Evolutionary conservation across 768 basidiomycete genomes (phyloP).

Genomic region (Mycena indigotica): DNA sequence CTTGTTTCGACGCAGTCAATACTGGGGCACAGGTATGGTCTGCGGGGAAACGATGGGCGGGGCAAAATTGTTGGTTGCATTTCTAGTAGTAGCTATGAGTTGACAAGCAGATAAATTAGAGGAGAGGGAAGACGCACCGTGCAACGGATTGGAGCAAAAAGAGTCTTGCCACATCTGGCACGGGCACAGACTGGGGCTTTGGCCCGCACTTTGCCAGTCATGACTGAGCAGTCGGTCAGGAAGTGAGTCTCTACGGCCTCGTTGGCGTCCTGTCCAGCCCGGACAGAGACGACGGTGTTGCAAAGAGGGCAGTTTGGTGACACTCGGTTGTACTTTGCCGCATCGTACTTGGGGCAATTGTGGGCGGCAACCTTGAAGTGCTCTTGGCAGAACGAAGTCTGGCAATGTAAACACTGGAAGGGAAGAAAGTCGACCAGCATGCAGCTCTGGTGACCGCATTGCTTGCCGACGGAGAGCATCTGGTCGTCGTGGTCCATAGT

Average conservation of each 20-base stretch:
- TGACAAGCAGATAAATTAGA: background rate
- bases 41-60: slow-evolving; percentile 75
- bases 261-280: slow-evolving; percentile 80
- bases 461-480: slow-evolving; percentile 67
- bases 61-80: slow-evolving; percentile 74
- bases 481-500: slow-evolving; percentile 50
- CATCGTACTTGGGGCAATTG: slow-evolving; percentile 69
- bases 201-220: slow-evolving; percentile 57
- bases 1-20: slow-evolving; percentile 20
- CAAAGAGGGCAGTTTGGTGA: slow-evolving; percentile 84
- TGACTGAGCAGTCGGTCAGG: slow-evolving; percentile 61
- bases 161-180: slow-evolving; percentile 67
- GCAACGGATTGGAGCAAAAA: slow-evolving; percentile 76
- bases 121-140: slow-evolving; percentile 52
- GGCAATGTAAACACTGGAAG: slow-evolving; percentile 84
- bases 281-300: slow-evolving; percentile 71
- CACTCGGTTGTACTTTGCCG: slow-evolving; percentile 68
- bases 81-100: slow-evolving; percentile 43
- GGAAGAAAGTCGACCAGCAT: slow-evolving; percentile 81
- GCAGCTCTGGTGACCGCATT: slow-evolving; percentile 71
- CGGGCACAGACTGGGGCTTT: slow-evolving; percentile 58
- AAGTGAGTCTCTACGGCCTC: slow-evolving; percentile 80
- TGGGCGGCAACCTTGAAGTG: slow-evolving; percentile 76
- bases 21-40: slow-evolving; percentile 61
- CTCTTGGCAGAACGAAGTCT: slow-evolving; percentile 69